Percentiles rank a stretch among this genome's conserved stretches.
Conservation (phyloP, 768 basidiomycete genomes). For the Lactarius sanguifluus region DNA sequence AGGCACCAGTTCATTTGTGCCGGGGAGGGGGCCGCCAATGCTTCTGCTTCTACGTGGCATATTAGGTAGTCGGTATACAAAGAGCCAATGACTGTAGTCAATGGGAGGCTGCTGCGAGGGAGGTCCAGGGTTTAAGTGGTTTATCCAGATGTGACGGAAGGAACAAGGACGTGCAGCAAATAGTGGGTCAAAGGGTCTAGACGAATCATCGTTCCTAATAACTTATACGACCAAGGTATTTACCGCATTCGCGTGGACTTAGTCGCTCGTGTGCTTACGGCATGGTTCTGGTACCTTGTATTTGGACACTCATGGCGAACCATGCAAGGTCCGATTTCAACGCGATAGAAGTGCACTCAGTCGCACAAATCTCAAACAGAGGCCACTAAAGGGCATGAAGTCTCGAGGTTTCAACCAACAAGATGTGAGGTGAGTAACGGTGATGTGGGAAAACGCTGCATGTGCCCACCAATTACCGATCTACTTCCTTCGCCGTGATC, state of each 20-base stretch:
- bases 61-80: too few relatives aligned
- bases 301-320: neutral
- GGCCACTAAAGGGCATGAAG: neutral
- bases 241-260: neutral
- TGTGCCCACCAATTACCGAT: neutral
- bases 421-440: neutral
- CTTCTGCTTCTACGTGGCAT: conserved; percentile 3
- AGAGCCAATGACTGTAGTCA: neutral
- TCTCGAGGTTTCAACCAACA: neutral
- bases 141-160: neutral
- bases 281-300: neutral
- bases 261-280: neutral
- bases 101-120: neutral
- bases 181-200: neutral
- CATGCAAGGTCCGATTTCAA: neutral
- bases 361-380: neutral
- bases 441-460: neutral
- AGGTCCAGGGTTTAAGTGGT: neutral
- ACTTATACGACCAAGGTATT: neutral
- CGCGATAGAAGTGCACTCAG: neutral
- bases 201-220: neutral
- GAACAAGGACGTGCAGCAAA: neutral
- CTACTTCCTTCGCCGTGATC: neutral
- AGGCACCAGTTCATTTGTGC: conserved; percentile 5
- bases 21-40: conserved; percentile 2